Conservation (phyloP, 164 flowering plant species). For the Buxus sempervirens region DNA sequence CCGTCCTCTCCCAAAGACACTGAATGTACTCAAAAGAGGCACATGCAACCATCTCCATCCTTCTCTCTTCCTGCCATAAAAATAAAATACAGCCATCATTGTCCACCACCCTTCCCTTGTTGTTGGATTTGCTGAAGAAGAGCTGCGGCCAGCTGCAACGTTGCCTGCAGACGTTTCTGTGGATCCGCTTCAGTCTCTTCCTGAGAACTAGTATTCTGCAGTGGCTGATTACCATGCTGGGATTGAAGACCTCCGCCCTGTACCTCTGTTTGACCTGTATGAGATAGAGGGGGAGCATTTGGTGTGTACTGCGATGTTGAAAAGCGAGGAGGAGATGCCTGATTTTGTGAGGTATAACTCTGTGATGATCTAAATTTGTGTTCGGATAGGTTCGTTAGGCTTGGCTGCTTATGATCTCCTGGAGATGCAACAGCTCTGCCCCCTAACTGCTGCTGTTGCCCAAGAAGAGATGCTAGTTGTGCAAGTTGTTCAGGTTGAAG, state of each 20-base stretch:
- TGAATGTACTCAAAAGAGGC: not conserved
- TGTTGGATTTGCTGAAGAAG: constrained; percentile 97
- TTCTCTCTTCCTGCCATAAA: not conserved
- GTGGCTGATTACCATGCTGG: constrained; percentile 28
- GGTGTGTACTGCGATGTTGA: constrained; percentile 30
- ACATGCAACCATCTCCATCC: not conserved
- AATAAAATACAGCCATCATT: not conserved
- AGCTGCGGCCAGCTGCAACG: constrained; percentile 89
- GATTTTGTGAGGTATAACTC: constrained; percentile 22
- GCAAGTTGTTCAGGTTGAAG: constrained; percentile 67
- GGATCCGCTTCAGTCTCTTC: constrained; percentile 67
- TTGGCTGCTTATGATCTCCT: constrained; percentile 27
- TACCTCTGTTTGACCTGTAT: constrained; percentile 24
- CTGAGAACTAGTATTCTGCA: constrained; percentile 25
- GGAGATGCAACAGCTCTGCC: constrained; percentile 19
- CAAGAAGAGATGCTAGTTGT: constrained; percentile 68
- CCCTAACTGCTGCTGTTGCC: constrained; percentile 43
- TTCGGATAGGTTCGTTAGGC: constrained; percentile 25
- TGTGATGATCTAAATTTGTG: constrained; percentile 20
- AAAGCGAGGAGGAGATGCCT: constrained; percentile 27
- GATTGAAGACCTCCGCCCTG: constrained; percentile 19
- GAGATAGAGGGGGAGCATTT: constrained; percentile 25
- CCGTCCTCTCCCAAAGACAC: not conserved
- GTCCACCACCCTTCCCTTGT: constrained; percentile 47
- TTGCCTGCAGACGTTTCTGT: constrained; percentile 91